phyloP scores from a whole-genome alignment of 129 eudicot genomes.

The Tagetes erecta region DNA sequence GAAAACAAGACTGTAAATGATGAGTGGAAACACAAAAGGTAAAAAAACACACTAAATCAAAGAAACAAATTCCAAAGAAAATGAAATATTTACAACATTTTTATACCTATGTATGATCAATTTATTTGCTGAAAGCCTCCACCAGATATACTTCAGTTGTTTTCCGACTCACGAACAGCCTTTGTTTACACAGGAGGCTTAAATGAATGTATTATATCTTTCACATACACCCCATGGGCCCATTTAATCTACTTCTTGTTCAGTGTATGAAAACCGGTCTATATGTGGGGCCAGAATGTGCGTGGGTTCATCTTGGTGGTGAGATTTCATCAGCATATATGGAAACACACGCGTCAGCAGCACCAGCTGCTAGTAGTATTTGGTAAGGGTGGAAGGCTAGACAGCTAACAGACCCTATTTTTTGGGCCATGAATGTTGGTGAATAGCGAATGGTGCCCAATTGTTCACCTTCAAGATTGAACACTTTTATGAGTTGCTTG shows the following conservation, averaged over 20 bases:
- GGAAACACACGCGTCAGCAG: conserved; percentile 90
- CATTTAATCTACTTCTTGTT: neutral
- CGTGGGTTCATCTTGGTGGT: conserved; percentile 48
- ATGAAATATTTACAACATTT: conserved; percentile 59
- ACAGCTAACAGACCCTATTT: conserved; percentile 89
- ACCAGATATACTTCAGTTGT: conserved; percentile 23
- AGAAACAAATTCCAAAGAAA: neutral
- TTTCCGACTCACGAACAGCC: conserved; percentile 2
- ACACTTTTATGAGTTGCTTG: conserved; percentile 83
- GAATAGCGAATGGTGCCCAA: conserved; percentile 79
- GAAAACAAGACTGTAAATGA: conserved; percentile 9
- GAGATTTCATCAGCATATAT: conserved; percentile 74
- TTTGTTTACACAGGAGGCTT: conserved; percentile 52
- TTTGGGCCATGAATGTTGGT: conserved; percentile 95
- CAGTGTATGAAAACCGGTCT: neutral
- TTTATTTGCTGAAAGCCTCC: conserved; percentile 88
- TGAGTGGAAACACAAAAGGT: neutral
- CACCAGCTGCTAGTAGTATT: conserved; percentile 89
- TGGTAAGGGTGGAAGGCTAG: conserved; percentile 93
- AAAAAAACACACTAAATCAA: conserved; percentile 27
- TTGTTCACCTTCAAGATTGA: conserved; percentile 80
- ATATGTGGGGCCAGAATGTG: neutral
- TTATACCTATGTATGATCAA: conserved; percentile 49
- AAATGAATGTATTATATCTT: conserved; percentile 55
- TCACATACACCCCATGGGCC: neutral